Conservation (phyloP, 176 grass and related monocot genomes). For the Bolboschoenus planiculmis region DNA sequence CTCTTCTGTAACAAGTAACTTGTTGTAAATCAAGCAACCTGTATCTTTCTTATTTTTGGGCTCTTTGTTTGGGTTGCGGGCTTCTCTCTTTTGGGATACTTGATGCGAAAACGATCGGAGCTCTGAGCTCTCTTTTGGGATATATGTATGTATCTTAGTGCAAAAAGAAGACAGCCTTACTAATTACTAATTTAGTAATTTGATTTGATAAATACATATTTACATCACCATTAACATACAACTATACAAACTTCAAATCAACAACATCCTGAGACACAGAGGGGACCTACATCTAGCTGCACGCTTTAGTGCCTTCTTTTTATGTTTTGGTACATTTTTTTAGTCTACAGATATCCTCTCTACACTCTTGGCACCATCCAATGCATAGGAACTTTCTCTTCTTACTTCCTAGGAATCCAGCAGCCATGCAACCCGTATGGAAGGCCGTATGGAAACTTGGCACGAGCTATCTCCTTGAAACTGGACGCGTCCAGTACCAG, state of each 20-base stretch:
- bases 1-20: too few relatives aligned
- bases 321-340: not conserved
- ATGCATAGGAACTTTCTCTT: not conserved
- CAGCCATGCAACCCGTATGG: slow-evolving; percentile 96
- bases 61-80: too few relatives aligned
- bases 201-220: slow-evolving; percentile 1
- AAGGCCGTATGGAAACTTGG: slow-evolving; percentile 88
- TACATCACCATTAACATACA: not conserved
- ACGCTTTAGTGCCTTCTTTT: not conserved
- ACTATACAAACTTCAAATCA: slow-evolving; percentile 9
- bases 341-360: not conserved
- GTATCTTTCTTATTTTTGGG: too few relatives aligned
- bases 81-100: too few relatives aligned
- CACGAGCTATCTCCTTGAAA: slow-evolving; percentile 77
- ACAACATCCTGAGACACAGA: not conserved
- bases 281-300: not conserved
- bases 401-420: slow-evolving; percentile 62
- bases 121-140: too few relatives aligned
- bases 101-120: too few relatives aligned
- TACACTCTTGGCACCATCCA: not conserved
- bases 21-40: too few relatives aligned
- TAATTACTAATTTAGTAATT: not conserved
- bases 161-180: not conserved
- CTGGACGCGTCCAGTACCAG: slow-evolving; percentile 69
- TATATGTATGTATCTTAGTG: not conserved